These are phyloP conservation scores for Trypanosoma vivax DNA, from an alignment of 208 protist species.

Conservation along the genomic window DNA sequence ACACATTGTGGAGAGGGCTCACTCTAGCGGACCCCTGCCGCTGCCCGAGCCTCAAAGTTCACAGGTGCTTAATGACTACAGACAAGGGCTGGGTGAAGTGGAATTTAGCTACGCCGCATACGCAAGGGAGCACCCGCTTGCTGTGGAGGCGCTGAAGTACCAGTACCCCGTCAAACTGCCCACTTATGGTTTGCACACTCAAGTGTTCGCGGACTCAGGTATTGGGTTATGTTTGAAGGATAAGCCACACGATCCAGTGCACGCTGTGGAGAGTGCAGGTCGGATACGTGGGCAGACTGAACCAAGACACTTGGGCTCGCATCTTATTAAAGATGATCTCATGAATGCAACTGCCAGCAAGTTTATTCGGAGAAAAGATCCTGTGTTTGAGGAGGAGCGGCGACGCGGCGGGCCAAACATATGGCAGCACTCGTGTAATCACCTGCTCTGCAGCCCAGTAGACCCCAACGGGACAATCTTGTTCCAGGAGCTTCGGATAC, in stretches of 20 bases:
- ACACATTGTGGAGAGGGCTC: constrained; percentile 23
- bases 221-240: too few relatives aligned
- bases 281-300: too few relatives aligned
- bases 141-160: constrained; percentile 60
- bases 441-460: constrained; percentile 32
- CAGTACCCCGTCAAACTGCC: constrained; percentile 48
- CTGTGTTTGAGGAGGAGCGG: constrained; percentile 62
- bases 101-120: constrained; percentile 55
- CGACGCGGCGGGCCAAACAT: constrained; percentile 60
- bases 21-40: background rate
- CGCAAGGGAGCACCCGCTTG: constrained; percentile 40
- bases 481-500: constrained; percentile 39
- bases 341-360: constrained; percentile 49
- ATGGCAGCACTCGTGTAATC: constrained; percentile 40
- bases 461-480: constrained; percentile 31
- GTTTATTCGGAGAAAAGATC: constrained; percentile 50
- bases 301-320: constrained; percentile 1
- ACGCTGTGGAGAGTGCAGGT: too few relatives aligned
- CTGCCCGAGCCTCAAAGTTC: constrained; percentile 47
- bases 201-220: constrained; percentile 60
- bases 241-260: too few relatives aligned
- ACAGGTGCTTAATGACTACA: constrained; percentile 39
- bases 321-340: constrained; percentile 42
- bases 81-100: constrained; percentile 20
- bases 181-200: constrained; percentile 34